These are phyloP conservation scores for Filobasidium uniguttulatum DNA, from an alignment of 1,284 basidiomycete species.

Conservation along the genomic window DNA sequence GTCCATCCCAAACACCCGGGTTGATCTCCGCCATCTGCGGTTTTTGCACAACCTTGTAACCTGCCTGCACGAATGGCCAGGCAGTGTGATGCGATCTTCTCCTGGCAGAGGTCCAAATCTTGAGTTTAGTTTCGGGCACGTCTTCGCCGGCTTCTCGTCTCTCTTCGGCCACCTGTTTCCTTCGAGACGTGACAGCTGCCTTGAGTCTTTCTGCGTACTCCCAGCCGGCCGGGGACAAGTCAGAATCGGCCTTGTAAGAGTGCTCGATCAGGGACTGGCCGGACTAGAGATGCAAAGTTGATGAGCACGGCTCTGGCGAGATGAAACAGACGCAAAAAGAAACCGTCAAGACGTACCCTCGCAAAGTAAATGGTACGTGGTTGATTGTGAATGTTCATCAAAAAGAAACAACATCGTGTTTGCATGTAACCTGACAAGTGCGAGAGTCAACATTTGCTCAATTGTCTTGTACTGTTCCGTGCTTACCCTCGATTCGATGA, in stretches of 20 bases:
- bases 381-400: constrained; percentile 95
- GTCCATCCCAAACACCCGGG: constrained; percentile 89
- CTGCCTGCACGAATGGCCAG: constrained; percentile 69
- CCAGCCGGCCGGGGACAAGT: constrained; percentile 86
- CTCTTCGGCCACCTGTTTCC: constrained; percentile 35
- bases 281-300: constrained; percentile 43
- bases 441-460: constrained; percentile 9
- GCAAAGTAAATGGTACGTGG: constrained; percentile 87
- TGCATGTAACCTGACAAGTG: constrained; percentile 44
- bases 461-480: background rate
- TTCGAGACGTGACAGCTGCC: constrained; percentile 65
- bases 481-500: constrained; percentile 48
- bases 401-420: constrained; percentile 59
- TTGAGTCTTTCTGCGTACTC: constrained; percentile 81
- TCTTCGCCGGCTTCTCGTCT: constrained; percentile 37
- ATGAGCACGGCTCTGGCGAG: background rate
- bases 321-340: background rate
- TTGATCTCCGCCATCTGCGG: constrained; percentile 96
- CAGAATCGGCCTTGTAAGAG: constrained; percentile 96
- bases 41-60: constrained; percentile 76
- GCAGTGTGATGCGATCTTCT: constrained; percentile 87
- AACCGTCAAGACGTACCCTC: constrained; percentile 44
- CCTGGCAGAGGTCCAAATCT: constrained; percentile 96
- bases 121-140: constrained; percentile 38
- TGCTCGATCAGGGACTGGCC: constrained; percentile 95